Conservation (phyloP, 2,329 filamentous ascomycete species). For the Hypoxylon sp. region DNA sequence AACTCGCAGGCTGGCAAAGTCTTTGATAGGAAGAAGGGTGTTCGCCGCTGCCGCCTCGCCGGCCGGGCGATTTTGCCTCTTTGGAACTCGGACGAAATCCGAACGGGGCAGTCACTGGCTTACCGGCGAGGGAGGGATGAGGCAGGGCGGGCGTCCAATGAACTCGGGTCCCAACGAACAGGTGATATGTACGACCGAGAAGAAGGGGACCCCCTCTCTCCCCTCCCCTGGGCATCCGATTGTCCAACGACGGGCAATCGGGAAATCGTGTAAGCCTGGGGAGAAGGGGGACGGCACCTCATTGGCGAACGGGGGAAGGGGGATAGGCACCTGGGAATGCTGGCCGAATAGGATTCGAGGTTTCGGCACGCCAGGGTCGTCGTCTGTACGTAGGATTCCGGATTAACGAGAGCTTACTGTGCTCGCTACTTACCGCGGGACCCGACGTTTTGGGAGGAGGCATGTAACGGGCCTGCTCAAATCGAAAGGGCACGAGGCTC, state of each 20-base stretch:
- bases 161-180: conserved; percentile 25
- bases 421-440: conserved; percentile 19
- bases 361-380: conserved; percentile 20
- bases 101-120: conserved; percentile 20
- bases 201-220: too few species aligned
- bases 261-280: conserved; percentile 19
- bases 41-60: conserved; percentile 26
- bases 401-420: conserved; percentile 37
- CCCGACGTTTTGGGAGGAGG: conserved; percentile 30
- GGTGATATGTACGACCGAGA: conserved; percentile 32
- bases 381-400: conserved; percentile 34
- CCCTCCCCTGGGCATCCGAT: conserved; percentile 22
- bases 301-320: conserved; percentile 31
- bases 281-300: conserved; percentile 2
- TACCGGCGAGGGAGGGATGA: conserved; percentile 14
- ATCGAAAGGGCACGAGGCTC: conserved; percentile 6
- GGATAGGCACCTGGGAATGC: conserved; percentile 12
- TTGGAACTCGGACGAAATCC: conserved; percentile 18
- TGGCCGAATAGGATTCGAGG: conserved; percentile 30
- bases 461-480: conserved; percentile 16
- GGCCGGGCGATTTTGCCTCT: conserved; percentile 31
- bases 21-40: too few species aligned
- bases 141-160: background rate
- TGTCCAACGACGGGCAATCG: conserved; percentile 25
- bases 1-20: too few species aligned